Percentiles rank a stretch among this genome's conserved stretches.
phyloP scores from a whole-genome alignment of 108 stramenopile genomes.

The Aurantiochytrium sp. region DNA sequence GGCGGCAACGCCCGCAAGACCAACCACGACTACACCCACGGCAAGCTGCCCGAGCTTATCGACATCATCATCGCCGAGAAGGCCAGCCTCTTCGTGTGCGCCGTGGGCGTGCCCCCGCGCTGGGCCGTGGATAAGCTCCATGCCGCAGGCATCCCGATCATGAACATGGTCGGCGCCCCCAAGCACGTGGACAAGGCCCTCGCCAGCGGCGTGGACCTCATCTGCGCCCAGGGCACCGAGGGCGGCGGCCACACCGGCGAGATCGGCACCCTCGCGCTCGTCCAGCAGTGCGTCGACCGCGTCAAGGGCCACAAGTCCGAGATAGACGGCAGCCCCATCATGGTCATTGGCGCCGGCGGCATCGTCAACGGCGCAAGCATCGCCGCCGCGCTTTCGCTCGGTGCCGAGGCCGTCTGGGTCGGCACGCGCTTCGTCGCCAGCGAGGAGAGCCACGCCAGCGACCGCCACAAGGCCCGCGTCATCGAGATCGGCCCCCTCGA shows the following conservation, averaged over 20 bases:
- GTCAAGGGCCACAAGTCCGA: not conserved
- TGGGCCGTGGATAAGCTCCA: conserved; percentile 29
- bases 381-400: not conserved
- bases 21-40: conserved; percentile 21
- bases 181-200: conserved; percentile 28
- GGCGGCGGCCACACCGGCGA: conserved; percentile 26
- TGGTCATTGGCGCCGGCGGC: not conserved
- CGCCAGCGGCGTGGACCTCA: not conserved
- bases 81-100: not conserved
- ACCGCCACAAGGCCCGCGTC: not conserved
- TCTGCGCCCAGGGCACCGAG: not conserved
- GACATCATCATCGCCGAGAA: conserved; percentile 11
- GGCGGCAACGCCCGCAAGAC: conserved; percentile 18
- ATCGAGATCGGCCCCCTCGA: not conserved
- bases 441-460: not conserved
- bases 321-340: conserved; percentile 6
- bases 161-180: conserved; percentile 18
- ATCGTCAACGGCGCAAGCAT: not conserved
- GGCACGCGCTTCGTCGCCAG: conserved; percentile 17
- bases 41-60: conserved; percentile 6
- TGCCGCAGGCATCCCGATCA: conserved; percentile 7
- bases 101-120: not conserved
- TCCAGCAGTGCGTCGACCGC: not conserved
- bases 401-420: conserved; percentile 16
- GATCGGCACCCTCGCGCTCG: not conserved